Percentiles rank a stretch among this genome's conserved stretches.
phyloP scores from a whole-genome alignment of 257 asterid species.

The Rehmannia glutinosa region DNA sequence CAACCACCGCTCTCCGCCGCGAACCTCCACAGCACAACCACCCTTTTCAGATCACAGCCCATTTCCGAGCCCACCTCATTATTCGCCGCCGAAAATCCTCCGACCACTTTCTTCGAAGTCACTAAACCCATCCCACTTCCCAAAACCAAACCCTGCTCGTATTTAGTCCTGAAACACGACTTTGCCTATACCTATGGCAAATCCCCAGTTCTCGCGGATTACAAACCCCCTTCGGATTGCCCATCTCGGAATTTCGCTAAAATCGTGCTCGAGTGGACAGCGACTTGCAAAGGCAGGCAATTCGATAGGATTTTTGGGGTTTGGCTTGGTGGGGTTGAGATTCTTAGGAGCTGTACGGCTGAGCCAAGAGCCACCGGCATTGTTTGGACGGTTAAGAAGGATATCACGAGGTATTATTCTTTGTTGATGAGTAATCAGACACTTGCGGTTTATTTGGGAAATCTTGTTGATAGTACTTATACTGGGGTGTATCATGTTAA shows the following conservation, averaged over 20 bases:
- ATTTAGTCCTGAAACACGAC: slow-evolving; percentile 52
- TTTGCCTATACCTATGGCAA: slow-evolving; percentile 53
- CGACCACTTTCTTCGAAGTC: slow-evolving; percentile 57
- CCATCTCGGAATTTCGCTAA: slow-evolving; percentile 33
- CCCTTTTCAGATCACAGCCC: slow-evolving; percentile 27
- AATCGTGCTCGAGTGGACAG: slow-evolving; percentile 72
- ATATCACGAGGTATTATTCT: slow-evolving; percentile 67
- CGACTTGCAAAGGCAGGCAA: slow-evolving; percentile 64
- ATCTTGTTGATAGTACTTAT: slow-evolving; percentile 53
- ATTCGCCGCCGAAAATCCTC: slow-evolving; percentile 18
- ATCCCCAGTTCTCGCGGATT: slow-evolving; percentile 49
- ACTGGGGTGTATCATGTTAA: slow-evolving; percentile 77
- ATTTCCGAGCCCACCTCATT: slow-evolving; percentile 18
- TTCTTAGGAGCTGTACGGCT: slow-evolving; percentile 81
- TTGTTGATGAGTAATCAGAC: slow-evolving; percentile 48
- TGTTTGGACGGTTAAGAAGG: slow-evolving; percentile 74
- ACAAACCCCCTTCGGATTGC: slow-evolving; percentile 46
- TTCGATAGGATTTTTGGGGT: slow-evolving; percentile 77
- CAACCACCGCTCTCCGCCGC: slow-evolving; percentile 29
- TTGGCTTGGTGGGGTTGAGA: slow-evolving; percentile 86
- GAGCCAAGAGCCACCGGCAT: slow-evolving; percentile 57
- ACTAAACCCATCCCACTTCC: slow-evolving; percentile 56
- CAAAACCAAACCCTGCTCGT: slow-evolving; percentile 50
- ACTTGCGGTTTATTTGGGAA: slow-evolving; percentile 61
- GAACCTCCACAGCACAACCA: slow-evolving; percentile 24